Conservation (phyloP, 805 yeast species). For the Blastobotrys robertii region DNA sequence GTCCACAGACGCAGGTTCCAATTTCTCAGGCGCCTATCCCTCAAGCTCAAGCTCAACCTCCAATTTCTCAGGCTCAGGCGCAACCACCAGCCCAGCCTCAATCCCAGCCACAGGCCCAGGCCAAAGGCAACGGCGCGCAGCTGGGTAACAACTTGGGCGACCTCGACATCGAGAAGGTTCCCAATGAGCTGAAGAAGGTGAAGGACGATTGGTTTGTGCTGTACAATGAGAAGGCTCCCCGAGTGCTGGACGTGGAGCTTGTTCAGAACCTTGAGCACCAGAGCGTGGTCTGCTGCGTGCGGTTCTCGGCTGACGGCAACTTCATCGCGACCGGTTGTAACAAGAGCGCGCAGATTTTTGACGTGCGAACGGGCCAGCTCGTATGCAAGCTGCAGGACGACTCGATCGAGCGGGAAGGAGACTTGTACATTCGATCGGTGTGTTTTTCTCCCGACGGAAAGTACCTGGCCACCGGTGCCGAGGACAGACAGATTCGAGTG, state of each 20-base stretch:
- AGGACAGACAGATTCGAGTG: constrained; percentile 69
- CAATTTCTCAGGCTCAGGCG: constrained; percentile 6
- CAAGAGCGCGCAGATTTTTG: constrained; percentile 88
- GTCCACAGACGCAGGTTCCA: constrained; percentile 11
- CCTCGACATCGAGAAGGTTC: constrained; percentile 67
- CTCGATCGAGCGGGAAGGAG: constrained; percentile 58
- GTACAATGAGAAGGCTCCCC: constrained; percentile 79
- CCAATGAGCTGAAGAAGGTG: constrained; percentile 70
- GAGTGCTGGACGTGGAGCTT: constrained; percentile 71
- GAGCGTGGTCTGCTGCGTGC: constrained; percentile 93
- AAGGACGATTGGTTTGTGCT: constrained; percentile 78
- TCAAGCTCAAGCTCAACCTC: constrained; percentile 13
- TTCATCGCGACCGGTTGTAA: constrained; percentile 95
- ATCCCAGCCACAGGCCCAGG: neutral
- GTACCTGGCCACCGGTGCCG: constrained; percentile 86
- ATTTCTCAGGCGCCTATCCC: constrained; percentile 4
- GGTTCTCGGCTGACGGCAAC: constrained; percentile 85
- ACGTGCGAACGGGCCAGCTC: constrained; percentile 83
- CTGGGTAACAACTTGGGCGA: constrained; percentile 37
- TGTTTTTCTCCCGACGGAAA: constrained; percentile 95
- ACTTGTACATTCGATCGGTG: constrained; percentile 87
- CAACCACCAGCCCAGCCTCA: constrained; percentile 5
- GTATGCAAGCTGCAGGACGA: constrained; percentile 84
- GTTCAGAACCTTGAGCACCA: constrained; percentile 87
- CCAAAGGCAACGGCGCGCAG: constrained; percentile 5